phyloP scores from a whole-genome alignment of 2,329 filamentous ascomycete species.

The Ilyonectria destructans region DNA sequence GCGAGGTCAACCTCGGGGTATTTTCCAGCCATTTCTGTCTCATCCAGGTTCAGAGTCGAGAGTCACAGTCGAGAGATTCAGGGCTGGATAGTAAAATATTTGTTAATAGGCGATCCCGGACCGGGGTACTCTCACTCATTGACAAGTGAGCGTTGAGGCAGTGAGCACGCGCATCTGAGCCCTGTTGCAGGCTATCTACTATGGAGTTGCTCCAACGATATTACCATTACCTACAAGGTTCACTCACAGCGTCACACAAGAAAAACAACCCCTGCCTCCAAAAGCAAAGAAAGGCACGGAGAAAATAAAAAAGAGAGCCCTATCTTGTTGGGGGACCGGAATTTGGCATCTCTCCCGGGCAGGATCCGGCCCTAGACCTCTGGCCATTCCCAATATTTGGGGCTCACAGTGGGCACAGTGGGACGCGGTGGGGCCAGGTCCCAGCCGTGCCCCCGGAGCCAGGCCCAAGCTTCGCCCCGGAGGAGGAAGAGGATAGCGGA shows the following conservation, averaged over 20 bases:
- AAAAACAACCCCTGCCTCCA: neutral
- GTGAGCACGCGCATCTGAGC: slow-evolving; percentile 13
- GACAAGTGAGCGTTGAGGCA: slow-evolving; percentile 12
- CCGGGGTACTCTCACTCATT: slow-evolving; percentile 4
- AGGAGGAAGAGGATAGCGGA: slow-evolving; percentile 11
- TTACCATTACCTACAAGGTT: neutral
- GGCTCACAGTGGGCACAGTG: slow-evolving; percentile 25
- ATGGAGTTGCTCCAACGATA: neutral
- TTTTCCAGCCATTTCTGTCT: neutral
- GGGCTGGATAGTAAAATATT: neutral
- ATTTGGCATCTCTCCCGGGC: slow-evolving; percentile 11
- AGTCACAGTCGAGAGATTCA: neutral
- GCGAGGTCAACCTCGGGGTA: neutral
- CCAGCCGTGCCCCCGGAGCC: slow-evolving; percentile 18
- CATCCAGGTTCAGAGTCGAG: neutral
- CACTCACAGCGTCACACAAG: neutral
- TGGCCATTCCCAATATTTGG: slow-evolving; percentile 22
- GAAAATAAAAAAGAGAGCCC: neutral
- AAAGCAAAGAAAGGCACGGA: neutral
- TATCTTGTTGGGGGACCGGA: slow-evolving; percentile 7
- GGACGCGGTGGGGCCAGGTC: slow-evolving; percentile 9
- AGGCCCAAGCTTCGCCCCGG: slow-evolving; percentile 24
- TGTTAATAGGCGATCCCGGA: slow-evolving; percentile 23
- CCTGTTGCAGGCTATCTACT: slow-evolving; percentile 1
- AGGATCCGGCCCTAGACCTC: slow-evolving; percentile 21